A percentile compares a stretch with the other conserved stretches of the same genome.
Conservation (phyloP, 2,329 filamentous ascomycete genomes). For the Hypoxylon sp. region DNA sequence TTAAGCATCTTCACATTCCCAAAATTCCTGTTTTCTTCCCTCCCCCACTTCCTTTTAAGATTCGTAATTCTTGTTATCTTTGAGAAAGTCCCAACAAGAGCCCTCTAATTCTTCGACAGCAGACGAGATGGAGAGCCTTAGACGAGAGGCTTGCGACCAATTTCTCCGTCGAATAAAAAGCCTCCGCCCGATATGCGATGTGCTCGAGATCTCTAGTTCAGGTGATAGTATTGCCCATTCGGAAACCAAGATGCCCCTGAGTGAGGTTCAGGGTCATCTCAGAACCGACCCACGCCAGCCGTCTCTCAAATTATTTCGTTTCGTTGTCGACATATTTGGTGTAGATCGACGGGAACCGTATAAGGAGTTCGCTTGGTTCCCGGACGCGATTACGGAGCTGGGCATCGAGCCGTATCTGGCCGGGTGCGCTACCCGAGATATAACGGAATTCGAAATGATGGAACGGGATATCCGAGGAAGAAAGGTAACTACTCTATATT, state of each 20-base stretch:
- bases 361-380: constrained; percentile 10
- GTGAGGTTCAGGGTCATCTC: constrained; percentile 10
- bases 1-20: background rate
- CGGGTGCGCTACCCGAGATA: background rate
- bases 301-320: constrained; percentile 17
- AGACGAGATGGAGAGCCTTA: constrained; percentile 19
- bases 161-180: background rate
- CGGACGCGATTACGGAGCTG: constrained; percentile 7
- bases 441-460: background rate
- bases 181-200: background rate
- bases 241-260: constrained; percentile 2
- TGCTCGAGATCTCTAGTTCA: constrained; percentile 21
- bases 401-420: constrained; percentile 19
- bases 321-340: background rate
- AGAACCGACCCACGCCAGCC: background rate
- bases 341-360: background rate
- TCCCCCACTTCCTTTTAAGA: background rate
- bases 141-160: background rate
- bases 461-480: background rate
- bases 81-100: background rate
- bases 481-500: constrained; percentile 11
- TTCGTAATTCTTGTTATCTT: background rate
- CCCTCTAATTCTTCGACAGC: background rate
- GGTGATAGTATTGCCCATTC: background rate
- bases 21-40: background rate